Evolutionary conservation across 441 rosid species (phyloP).

Genomic region (Erysimum cheiri): DNA sequence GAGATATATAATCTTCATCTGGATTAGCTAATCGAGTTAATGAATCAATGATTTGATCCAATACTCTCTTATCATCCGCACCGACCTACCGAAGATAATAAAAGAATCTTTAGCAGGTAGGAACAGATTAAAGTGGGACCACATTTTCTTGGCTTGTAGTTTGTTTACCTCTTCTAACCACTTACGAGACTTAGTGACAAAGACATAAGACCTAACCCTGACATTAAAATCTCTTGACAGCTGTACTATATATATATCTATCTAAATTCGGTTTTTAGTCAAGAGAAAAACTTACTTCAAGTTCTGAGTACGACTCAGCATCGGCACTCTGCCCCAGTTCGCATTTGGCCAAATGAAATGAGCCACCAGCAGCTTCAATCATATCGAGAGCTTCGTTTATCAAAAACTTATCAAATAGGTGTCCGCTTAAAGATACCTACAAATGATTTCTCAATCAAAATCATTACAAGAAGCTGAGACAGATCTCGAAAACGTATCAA

Average conservation of each 20-base stretch:
- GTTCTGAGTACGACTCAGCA: constrained; percentile 82
- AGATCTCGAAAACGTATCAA: constrained; percentile 26
- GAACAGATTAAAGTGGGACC: constrained; percentile 27
- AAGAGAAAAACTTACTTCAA: constrained; percentile 64
- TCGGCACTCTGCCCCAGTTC: constrained; percentile 82
- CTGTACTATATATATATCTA: not conserved
- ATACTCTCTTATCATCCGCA: constrained; percentile 74
- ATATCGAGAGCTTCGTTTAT: constrained; percentile 96
- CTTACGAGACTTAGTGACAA: constrained; percentile 29
- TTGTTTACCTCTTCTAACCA: constrained; percentile 34
- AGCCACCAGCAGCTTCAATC: constrained; percentile 89
- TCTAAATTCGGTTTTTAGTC: not conserved
- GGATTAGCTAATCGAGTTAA: constrained; percentile 78
- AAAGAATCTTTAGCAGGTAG: constrained; percentile 28
- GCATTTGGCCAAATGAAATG: constrained; percentile 90
- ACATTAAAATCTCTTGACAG: constrained; percentile 21
- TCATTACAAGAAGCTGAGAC: constrained; percentile 30
- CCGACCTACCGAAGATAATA: constrained; percentile 69
- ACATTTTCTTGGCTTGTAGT: constrained; percentile 28
- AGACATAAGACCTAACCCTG: constrained; percentile 34
- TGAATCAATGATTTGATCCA: constrained; percentile 90
- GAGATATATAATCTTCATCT: constrained; percentile 47
- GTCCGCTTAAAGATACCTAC: constrained; percentile 95
- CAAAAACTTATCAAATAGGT: constrained; percentile 86
- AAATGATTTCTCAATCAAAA: constrained; percentile 41